Evolutionary conservation across 1,284 basidiomycete genomes (phyloP).

Genomic region (Neolentinus lepideus): DNA sequence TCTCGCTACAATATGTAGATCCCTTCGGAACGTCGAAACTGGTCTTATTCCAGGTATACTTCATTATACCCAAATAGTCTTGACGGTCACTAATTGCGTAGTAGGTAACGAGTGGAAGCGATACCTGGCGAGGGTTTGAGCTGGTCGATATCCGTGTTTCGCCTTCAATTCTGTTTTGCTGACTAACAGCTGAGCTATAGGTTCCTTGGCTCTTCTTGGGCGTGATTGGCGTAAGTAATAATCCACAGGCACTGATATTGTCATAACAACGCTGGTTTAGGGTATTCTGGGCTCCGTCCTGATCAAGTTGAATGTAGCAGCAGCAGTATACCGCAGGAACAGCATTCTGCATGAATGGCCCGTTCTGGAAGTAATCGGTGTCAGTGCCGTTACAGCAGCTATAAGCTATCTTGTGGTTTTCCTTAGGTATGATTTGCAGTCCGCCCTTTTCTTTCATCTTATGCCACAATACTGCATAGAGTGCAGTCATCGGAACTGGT

Average conservation of each 20-base stretch:
- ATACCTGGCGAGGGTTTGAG: constrained; percentile 67
- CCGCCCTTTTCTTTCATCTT: neutral
- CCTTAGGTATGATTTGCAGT: constrained; percentile 31
- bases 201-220: constrained; percentile 60
- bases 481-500: constrained; percentile 67
- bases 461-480: constrained; percentile 21
- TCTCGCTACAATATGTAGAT: constrained; percentile 64
- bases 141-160: constrained; percentile 35
- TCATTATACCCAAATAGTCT: neutral
- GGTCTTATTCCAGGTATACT: constrained; percentile 56
- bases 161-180: too few relatives aligned
- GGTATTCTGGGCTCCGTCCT: constrained; percentile 57
- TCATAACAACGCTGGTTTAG: constrained; percentile 24
- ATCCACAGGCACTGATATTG: too few relatives aligned
- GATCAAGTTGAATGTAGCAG: constrained; percentile 57
- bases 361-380: constrained; percentile 55
- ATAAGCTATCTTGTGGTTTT: constrained; percentile 59
- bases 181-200: constrained; percentile 33
- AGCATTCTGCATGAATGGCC: constrained; percentile 55
- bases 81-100: neutral
- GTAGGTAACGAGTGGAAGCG: constrained; percentile 49
- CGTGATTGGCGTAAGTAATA: constrained; percentile 44
- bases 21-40: constrained; percentile 70
- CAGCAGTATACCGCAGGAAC: constrained; percentile 53
- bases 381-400: constrained; percentile 58